Evolutionary conservation across 176 grass and related monocot species (phyloP).

Genomic region (Hordeum vulgare): DNA sequence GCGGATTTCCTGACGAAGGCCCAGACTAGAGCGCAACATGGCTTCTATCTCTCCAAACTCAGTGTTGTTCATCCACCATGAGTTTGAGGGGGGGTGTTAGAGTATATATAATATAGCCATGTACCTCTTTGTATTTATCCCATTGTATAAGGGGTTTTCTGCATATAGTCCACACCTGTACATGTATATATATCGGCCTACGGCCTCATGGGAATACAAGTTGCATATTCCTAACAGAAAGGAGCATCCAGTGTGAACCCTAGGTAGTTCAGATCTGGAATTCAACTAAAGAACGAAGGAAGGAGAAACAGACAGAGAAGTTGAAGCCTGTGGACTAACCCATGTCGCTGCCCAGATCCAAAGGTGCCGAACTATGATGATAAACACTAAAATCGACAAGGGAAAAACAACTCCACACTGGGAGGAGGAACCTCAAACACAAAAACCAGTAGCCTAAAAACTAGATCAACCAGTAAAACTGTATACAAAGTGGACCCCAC

Average conservation of each 20-base stretch:
- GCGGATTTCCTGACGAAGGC: too few relatives aligned
- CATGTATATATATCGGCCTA: too few relatives aligned
- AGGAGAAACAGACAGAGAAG: background rate
- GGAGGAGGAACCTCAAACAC: background rate
- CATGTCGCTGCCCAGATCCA: background rate
- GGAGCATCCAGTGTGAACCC: background rate
- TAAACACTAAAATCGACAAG: background rate
- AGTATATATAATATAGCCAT: too few relatives aligned
- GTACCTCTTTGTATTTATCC: too few relatives aligned
- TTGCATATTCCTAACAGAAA: too few relatives aligned
- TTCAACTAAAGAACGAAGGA: background rate
- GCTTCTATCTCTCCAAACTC: too few relatives aligned
- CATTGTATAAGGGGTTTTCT: too few relatives aligned
- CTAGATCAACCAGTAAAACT: background rate
- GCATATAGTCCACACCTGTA: too few relatives aligned
- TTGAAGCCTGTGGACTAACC: background rate
- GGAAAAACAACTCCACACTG: background rate
- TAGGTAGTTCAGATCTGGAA: background rate
- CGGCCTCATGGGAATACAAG: too few relatives aligned
- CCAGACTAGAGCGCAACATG: too few relatives aligned
- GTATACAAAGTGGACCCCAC: background rate
- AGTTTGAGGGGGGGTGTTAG: too few relatives aligned
- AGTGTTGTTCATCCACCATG: too few relatives aligned
- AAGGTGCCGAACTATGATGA: background rate
- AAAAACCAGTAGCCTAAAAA: background rate